phyloP scores from a whole-genome alignment of 208 protist species.

The Phytomonas francai region DNA sequence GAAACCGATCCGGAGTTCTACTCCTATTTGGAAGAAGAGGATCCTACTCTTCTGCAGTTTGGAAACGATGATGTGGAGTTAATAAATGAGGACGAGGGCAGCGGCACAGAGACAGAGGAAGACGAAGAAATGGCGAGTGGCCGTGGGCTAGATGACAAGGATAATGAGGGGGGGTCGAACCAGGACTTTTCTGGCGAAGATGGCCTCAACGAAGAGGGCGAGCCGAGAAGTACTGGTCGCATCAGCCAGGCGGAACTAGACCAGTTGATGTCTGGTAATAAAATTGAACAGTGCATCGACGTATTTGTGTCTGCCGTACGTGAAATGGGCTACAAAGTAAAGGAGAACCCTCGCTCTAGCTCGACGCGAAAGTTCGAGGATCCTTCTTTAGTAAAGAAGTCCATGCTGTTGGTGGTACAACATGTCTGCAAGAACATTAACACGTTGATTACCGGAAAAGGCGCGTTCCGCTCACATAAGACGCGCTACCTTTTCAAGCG shows the following conservation, averaged over 20 bases:
- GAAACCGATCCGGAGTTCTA: slow-evolving; percentile 87
- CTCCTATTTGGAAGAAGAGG: slow-evolving; percentile 86
- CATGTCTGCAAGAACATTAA: slow-evolving; percentile 49
- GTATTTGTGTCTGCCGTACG: slow-evolving; percentile 76
- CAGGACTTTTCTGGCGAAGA: slow-evolving; percentile 21
- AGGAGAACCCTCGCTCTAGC: slow-evolving; percentile 54
- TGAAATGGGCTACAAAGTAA: slow-evolving; percentile 66
- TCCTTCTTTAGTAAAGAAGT: slow-evolving; percentile 81
- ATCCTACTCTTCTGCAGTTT: slow-evolving; percentile 82
- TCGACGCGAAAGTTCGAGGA: slow-evolving; percentile 84
- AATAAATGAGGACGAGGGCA: slow-evolving; percentile 65
- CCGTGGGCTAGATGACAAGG: slow-evolving; percentile 15
- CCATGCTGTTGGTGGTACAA: slow-evolving; percentile 58
- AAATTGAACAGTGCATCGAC: slow-evolving; percentile 51
- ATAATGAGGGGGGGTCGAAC: slow-evolving; percentile 22
- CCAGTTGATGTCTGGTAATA: slow-evolving; percentile 27
- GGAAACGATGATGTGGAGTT: slow-evolving; percentile 73
- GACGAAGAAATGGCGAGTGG: slow-evolving; percentile 44
- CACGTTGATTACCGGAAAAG: slow-evolving; percentile 75
- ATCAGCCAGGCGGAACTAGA: slow-evolving; percentile 52
- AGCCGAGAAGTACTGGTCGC: slow-evolving; percentile 16
- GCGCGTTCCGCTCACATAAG: slow-evolving; percentile 66
- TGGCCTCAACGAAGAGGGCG: too few species aligned
- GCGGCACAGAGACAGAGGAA: slow-evolving; percentile 69
- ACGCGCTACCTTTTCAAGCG: slow-evolving; percentile 73